A percentile compares a stretch with the other conserved stretches of the same genome.
phyloP scores from a whole-genome alignment of 2,329 filamentous ascomycete genomes.

The Fusarium kyushuense region DNA sequence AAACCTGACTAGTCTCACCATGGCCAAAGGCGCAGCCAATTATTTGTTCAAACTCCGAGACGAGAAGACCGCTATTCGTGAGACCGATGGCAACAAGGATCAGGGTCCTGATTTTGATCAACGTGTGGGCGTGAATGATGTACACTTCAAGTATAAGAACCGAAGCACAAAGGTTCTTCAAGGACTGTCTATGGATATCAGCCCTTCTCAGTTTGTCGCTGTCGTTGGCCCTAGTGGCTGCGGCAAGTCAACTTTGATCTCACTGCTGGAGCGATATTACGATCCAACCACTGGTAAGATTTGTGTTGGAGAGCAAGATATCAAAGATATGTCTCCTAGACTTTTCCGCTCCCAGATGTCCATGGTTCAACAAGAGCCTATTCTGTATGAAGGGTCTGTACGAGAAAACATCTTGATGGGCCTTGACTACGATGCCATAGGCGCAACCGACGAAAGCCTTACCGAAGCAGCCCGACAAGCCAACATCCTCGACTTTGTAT shows the following conservation, averaged over 20 bases:
- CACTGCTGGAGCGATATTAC: constrained; percentile 61
- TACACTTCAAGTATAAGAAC: constrained; percentile 29
- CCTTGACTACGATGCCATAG: constrained; percentile 33
- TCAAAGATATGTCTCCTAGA: constrained; percentile 43
- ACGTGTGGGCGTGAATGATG: constrained; percentile 22
- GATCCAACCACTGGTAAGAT: constrained; percentile 52
- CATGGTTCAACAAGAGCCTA: constrained; percentile 57
- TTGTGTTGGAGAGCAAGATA: constrained; percentile 46
- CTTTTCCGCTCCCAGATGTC: constrained; percentile 52
- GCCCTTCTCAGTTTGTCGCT: constrained; percentile 58
- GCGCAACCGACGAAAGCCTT: constrained; percentile 47
- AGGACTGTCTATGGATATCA: constrained; percentile 18
- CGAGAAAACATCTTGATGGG: constrained; percentile 67
- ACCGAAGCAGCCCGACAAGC: constrained; percentile 60
- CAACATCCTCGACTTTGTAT: constrained; percentile 60
- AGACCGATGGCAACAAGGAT: constrained; percentile 53
- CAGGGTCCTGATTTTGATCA: constrained; percentile 32
- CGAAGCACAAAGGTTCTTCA: constrained; percentile 20
- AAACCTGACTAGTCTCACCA: constrained; percentile 60
- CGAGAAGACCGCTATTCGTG: constrained; percentile 51
- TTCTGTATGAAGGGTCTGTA: constrained; percentile 62
- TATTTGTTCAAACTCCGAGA: constrained; percentile 58
- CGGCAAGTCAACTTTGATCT: constrained; percentile 70
- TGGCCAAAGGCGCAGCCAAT: constrained; percentile 58
- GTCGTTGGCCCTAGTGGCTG: constrained; percentile 69